phyloP scores from a whole-genome alignment of 2,329 filamentous ascomycete species.

The Sporothrix humicola region DNA sequence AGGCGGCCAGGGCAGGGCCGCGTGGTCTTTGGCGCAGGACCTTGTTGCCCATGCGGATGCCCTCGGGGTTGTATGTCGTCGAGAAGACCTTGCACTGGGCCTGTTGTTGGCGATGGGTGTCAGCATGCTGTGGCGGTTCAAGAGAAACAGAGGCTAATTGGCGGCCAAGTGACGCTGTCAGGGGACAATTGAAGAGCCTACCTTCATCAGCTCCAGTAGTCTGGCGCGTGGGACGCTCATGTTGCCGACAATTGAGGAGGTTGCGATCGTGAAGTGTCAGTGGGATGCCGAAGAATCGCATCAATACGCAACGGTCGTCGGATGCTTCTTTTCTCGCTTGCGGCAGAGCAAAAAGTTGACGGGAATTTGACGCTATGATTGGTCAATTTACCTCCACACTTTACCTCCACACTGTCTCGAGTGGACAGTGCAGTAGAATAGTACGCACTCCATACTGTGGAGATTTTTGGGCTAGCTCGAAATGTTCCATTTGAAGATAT shows the following conservation, averaged over 20 bases:
- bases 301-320: constrained; percentile 22
- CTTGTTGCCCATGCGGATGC: constrained; percentile 85
- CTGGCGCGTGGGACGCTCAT: constrained; percentile 68
- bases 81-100: constrained; percentile 91
- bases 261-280: not conserved
- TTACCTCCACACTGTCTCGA: not conserved
- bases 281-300: too few species aligned
- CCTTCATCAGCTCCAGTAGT: constrained; percentile 79
- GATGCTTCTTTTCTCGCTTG: constrained; percentile 19
- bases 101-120: constrained; percentile 52
- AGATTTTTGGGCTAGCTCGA: not conserved
- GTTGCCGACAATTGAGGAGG: constrained; percentile 47
- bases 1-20: constrained; percentile 81
- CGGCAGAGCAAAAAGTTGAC: not conserved
- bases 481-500: constrained; percentile 6
- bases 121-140: not conserved
- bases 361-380: not conserved
- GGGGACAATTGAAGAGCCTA: constrained; percentile 45
- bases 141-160: too few species aligned
- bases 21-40: constrained; percentile 85
- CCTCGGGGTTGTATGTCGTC: constrained; percentile 85
- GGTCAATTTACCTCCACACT: not conserved
- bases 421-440: not conserved
- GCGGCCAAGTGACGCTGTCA: not conserved
- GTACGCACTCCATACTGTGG: constrained; percentile 14